Percentiles rank a stretch among this genome's conserved stretches.
These are phyloP conservation scores for Jamesozyma rosinii DNA, from an alignment of 805 yeast genomes.

Conservation along the genomic window DNA sequence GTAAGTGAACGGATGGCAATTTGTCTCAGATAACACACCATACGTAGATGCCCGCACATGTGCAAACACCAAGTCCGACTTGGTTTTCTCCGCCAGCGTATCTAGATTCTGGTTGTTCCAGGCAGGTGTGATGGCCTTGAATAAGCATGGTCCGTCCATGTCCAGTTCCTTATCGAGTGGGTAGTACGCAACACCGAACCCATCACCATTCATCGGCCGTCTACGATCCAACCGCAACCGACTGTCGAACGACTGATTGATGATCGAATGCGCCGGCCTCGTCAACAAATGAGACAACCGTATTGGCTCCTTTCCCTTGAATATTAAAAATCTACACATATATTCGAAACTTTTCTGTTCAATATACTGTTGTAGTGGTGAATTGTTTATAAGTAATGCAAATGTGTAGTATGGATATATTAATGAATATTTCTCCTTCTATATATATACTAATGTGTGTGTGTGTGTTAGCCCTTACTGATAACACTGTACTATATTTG, in stretches of 20 bases:
- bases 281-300: conserved; percentile 79
- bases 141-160: conserved; percentile 73
- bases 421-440: too few species aligned
- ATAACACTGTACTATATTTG: too few species aligned
- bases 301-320: conserved; percentile 84
- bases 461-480: too few species aligned
- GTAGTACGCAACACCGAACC: conserved; percentile 95
- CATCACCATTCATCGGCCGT: conserved; percentile 95
- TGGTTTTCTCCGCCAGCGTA: conserved; percentile 78
- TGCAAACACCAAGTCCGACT: conserved; percentile 77
- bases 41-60: conserved; percentile 95
- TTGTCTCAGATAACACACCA: conserved; percentile 88
- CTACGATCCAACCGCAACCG: conserved; percentile 76
- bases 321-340: conserved; percentile 91
- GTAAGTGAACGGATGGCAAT: conserved; percentile 91
- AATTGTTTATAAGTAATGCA: too few species aligned
- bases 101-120: conserved; percentile 94
- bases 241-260: conserved; percentile 90
- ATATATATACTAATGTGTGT: too few species aligned
- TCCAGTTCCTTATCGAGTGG: conserved; percentile 47
- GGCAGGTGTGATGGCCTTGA: conserved; percentile 93
- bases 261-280: conserved; percentile 92
- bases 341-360: too few species aligned
- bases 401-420: too few species aligned
- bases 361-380: too few species aligned